Evolutionary conservation across 306 rosid genomes (phyloP).

Genomic region (Myrica gale): DNA sequence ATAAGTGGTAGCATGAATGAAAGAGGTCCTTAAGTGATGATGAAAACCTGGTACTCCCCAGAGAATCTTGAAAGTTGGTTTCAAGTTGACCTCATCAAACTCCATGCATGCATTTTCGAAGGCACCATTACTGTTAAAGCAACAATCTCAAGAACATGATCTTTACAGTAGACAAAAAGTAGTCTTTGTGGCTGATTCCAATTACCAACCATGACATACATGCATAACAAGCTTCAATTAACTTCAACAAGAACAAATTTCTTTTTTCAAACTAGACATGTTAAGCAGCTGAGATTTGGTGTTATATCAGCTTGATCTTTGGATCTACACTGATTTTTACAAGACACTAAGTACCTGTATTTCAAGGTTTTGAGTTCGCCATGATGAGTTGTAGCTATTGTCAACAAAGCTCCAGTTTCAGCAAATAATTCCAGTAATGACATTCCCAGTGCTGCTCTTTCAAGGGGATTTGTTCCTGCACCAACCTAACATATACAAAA

Average conservation of each 20-base stretch:
- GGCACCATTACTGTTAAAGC: conserved; percentile 63
- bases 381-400: conserved; percentile 94
- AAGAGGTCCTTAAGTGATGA: conserved; percentile 2
- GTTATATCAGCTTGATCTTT: conserved; percentile 10
- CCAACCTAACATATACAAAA: conserved; percentile 71
- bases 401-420: conserved; percentile 64
- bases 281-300: conserved; percentile 1
- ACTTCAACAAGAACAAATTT: conserved; percentile 1
- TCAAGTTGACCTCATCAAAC: conserved; percentile 88
- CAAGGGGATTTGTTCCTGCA: conserved; percentile 95
- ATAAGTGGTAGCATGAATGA: conserved; percentile 2
- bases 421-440: conserved; percentile 85
- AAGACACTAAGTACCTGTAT: conserved; percentile 64
- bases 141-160: conserved; percentile 18
- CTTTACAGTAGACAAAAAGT: conserved; percentile 17
- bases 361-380: conserved; percentile 96
- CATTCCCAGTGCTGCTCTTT: conserved; percentile 98
- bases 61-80: conserved; percentile 90
- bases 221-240: not conserved
- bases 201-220: not conserved
- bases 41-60: conserved; percentile 93
- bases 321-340: not conserved
- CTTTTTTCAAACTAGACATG: not conserved
- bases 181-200: not conserved
- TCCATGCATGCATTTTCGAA: conserved; percentile 97